A percentile compares a stretch with the other conserved stretches of the same genome.
Evolutionary conservation across 2,329 filamentous ascomycete species (phyloP).

Genomic region (Cryphonectria carpinicola): DNA sequence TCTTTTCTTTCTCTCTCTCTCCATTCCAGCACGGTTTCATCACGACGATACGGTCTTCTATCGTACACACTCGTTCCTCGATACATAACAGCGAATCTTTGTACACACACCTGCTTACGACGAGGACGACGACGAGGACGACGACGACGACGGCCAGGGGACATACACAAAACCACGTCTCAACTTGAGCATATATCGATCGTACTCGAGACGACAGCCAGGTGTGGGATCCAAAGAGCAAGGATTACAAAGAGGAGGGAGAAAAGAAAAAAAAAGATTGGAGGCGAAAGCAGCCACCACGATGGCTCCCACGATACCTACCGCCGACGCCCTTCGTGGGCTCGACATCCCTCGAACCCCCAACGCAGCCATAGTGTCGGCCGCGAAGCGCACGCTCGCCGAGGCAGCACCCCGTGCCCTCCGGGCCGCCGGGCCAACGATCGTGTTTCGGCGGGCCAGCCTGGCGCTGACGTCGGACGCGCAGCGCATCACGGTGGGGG

Average conservation of each 20-base stretch:
- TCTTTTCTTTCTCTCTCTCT: neutral
- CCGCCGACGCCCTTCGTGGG: constrained; percentile 11
- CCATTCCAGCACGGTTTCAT: no score
- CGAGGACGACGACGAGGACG: neutral
- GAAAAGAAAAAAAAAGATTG: no score
- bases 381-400: constrained; percentile 18
- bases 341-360: constrained; percentile 19
- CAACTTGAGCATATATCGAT: neutral
- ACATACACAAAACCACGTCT: neutral
- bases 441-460: constrained; percentile 51
- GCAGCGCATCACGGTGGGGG: constrained; percentile 70
- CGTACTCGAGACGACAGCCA: neutral
- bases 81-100: neutral
- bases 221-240: neutral
- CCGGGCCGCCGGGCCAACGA: constrained; percentile 22
- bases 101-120: neutral
- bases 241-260: neutral
- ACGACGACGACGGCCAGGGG: neutral
- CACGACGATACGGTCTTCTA: neutral
- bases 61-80: neutral
- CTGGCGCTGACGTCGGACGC: constrained; percentile 64
- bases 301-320: constrained; percentile 20
- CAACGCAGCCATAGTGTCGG: constrained; percentile 14
- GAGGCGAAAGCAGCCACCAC: neutral
- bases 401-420: constrained; percentile 20